Percentiles rank a stretch among this genome's conserved stretches.
Conservation (phyloP, 768 basidiomycete genomes). For the Boletus sensibilis region DNA sequence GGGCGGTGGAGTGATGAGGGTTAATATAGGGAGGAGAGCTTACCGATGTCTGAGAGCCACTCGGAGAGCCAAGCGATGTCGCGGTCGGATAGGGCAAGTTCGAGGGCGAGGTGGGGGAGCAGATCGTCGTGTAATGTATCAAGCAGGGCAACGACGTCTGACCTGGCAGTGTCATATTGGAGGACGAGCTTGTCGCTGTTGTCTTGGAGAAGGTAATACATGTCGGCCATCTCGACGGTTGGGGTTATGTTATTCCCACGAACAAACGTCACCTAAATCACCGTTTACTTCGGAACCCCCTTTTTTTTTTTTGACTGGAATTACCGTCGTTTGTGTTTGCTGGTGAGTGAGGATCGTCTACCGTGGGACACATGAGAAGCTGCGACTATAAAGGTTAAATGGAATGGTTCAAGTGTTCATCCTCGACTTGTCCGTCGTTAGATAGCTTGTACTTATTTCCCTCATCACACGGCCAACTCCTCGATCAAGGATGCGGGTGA, state of each 20-base stretch:
- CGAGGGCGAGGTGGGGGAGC: constrained; percentile 57
- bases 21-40: constrained; percentile 22
- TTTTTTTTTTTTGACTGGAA: no score
- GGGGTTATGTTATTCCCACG: not conserved
- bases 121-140: constrained; percentile 53
- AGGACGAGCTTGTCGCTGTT: constrained; percentile 49
- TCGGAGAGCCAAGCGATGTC: constrained; percentile 52
- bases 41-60: constrained; percentile 70
- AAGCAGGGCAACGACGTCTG: constrained; percentile 48
- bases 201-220: constrained; percentile 33
- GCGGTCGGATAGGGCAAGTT: constrained; percentile 49
- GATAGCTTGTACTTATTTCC: no score
- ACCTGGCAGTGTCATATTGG: constrained; percentile 50
- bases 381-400: no score
- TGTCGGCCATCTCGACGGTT: not conserved
- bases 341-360: no score
- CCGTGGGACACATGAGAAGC: no score
- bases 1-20: not conserved
- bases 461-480: no score
- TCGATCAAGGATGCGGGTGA: no score
- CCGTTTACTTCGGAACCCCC: no score
- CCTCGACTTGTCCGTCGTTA: no score
- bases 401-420: no score
- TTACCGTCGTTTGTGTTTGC: no score
- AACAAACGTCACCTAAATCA: no score